Evolutionary conservation across 2,329 filamentous ascomycete genomes (phyloP), one percentile per base, ranked within the genome.

Genomic region (Calonectria ilicicola): DNA sequence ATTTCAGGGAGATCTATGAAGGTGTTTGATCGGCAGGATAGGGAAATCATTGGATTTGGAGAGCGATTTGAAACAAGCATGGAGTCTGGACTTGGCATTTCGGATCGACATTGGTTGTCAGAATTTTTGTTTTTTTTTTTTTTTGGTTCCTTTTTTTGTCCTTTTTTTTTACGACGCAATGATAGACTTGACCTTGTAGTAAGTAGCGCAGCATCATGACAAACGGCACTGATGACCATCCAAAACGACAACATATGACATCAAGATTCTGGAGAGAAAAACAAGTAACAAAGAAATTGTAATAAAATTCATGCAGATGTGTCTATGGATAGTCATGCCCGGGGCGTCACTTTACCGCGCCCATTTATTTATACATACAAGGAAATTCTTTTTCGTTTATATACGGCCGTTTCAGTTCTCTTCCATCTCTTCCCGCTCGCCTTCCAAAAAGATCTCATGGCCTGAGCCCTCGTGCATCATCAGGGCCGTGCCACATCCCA

Each of bases 391-490:
- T 46, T 58, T 35, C 44, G 44, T 23, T 26, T 46, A 64, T 47
- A 47, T 51, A 47, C 62, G 44, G 53, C 44, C 62, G 69, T 56
- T 44, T 71, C 58, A 72, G 6, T 72, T 47, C n/a, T 64, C 40
- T 35, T 69, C 70, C 71, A 74, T 69, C n/a, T 80, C 74, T 3
- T 82, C 81, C 62, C 86, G 83, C 65, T 89, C 87, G 1, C 84
- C 87, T 8, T 89, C 86, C 8, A 91, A 78, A 65, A 87, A 82
- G 29, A 91, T 88, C 81, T 92, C 91, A 80, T 92, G 91, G 2
- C 91, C 91, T 72, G 84, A 89, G 0, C 92, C 92, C 77, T 94
- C 92, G 44, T 90, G 86, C n/a, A 94, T 90, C 69, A 88, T 87
- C 82, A 91, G 88, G 2, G 90, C 88, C 14, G 91, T 86, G 3